These are phyloP conservation scores for Licmophora abbreviata DNA, from an alignment of 108 stramenopile genomes.

Conservation along the genomic window DNA sequence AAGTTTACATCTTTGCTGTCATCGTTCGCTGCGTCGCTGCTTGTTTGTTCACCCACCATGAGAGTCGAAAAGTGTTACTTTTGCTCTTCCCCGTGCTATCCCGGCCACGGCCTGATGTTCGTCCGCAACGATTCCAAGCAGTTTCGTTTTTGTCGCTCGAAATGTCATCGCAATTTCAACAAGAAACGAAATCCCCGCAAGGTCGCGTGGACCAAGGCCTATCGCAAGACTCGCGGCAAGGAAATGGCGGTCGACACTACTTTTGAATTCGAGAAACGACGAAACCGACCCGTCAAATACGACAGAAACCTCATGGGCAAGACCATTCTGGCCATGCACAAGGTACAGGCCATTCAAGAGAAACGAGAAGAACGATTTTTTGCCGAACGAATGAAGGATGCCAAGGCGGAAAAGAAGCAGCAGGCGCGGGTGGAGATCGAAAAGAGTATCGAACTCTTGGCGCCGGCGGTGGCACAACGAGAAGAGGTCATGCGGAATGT, in stretches of 20 bases:
- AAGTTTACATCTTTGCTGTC: background rate
- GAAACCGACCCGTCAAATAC: constrained; percentile 97
- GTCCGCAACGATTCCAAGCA: constrained; percentile 98
- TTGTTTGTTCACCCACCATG: constrained; percentile 34
- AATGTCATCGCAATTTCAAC: constrained; percentile 98
- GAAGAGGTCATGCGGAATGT: constrained; percentile 87
- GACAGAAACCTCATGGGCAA: constrained; percentile 94
- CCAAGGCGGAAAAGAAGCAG: constrained; percentile 78
- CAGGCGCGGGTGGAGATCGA: constrained; percentile 88
- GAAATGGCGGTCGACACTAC: constrained; percentile 95
- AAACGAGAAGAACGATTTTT: constrained; percentile 73
- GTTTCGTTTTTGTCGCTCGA: constrained; percentile 98
- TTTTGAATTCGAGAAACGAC: constrained; percentile 98
- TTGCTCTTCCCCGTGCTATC: constrained; percentile 96
- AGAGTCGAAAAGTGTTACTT: constrained; percentile 97
- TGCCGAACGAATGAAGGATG: constrained; percentile 85
- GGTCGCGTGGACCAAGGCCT: constrained; percentile 99
- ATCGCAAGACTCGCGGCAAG: constrained; percentile 91
- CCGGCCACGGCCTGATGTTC: constrained; percentile 97
- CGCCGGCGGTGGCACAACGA: constrained; percentile 76
- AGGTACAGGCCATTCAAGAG: constrained; percentile 85
- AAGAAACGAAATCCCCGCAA: constrained; percentile 99
- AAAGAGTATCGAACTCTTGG: constrained; percentile 80
- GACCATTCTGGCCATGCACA: constrained; percentile 96
- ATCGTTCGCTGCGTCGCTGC: background rate